phyloP scores from a whole-genome alignment of 176 grass and related monocot genomes.

The Alopecurus myosuroides region DNA sequence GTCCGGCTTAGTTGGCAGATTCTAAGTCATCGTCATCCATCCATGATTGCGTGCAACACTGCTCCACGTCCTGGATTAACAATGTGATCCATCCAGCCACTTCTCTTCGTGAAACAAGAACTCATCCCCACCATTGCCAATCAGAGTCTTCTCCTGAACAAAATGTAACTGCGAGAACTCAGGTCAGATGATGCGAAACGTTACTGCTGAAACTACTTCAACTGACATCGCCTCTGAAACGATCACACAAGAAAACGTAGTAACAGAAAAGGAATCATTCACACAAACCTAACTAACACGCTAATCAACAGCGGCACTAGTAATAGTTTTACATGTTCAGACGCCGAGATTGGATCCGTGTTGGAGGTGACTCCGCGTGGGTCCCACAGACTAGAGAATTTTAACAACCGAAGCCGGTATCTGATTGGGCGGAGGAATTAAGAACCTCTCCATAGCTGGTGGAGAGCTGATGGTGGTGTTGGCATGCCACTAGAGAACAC shows the following conservation, averaged over 20 bases:
- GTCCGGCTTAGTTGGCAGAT: constrained; percentile 27
- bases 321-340: constrained; percentile 12
- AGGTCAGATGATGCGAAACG: background rate
- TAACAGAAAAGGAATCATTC: background rate
- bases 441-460: constrained; percentile 29
- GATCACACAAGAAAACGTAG: constrained; percentile 13
- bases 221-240: background rate
- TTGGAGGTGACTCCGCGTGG: constrained; percentile 41
- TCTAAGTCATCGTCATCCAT: constrained; percentile 6
- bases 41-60: constrained; percentile 15
- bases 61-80: background rate
- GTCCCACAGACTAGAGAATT: constrained; percentile 5
- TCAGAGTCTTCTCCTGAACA: background rate
- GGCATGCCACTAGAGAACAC: constrained; percentile 44
- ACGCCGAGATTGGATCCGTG: constrained; percentile 25
- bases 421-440: constrained; percentile 39
- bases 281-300: constrained; percentile 8
- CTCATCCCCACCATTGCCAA: background rate
- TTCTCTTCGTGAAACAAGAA: background rate
- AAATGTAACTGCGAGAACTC: background rate
- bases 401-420: constrained; percentile 21
- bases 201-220: background rate
- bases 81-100: background rate
- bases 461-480: constrained; percentile 35
- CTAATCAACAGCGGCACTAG: background rate